Conservation (phyloP, 129 eudicot species). For the Centaurea solstitialis region DNA sequence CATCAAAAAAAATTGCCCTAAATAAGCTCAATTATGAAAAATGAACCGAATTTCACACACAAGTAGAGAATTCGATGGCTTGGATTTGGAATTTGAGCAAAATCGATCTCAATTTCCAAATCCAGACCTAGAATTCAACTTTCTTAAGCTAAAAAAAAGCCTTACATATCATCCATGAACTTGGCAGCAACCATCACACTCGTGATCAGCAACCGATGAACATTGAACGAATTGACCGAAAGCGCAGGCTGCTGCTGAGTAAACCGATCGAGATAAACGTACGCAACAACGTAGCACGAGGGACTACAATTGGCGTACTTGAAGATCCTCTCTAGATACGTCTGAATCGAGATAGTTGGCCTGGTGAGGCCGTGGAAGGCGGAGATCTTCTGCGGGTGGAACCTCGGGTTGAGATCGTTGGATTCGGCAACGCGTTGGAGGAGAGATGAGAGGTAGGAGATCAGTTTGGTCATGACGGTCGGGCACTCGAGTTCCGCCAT, state of each 20-base stretch:
- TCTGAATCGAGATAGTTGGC: slow-evolving; percentile 69
- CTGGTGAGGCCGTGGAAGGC: slow-evolving; percentile 75
- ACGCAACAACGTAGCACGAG: slow-evolving; percentile 81
- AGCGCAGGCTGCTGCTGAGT: slow-evolving; percentile 65
- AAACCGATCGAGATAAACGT: slow-evolving; percentile 87
- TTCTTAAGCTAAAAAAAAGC: background rate
- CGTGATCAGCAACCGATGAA: slow-evolving; percentile 86
- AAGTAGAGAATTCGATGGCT: slow-evolving; percentile 9
- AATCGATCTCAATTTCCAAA: slow-evolving; percentile 15
- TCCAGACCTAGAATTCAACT: slow-evolving; percentile 16
- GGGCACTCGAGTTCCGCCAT: slow-evolving; percentile 84
- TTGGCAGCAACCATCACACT: slow-evolving; percentile 94
- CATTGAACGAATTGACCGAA: slow-evolving; percentile 70
- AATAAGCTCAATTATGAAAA: slow-evolving; percentile 8
- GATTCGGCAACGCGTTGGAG: slow-evolving; percentile 71
- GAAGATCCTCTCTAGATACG: slow-evolving; percentile 76
- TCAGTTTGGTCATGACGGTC: slow-evolving; percentile 52
- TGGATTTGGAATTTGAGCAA: slow-evolving; percentile 30
- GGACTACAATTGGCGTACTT: slow-evolving; percentile 94
- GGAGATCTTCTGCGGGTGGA: slow-evolving; percentile 60
- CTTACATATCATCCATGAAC: slow-evolving; percentile 96
- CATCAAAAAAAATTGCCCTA: background rate
- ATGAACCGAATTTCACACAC: background rate
- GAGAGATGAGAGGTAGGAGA: slow-evolving; percentile 71
- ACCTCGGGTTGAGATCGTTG: slow-evolving; percentile 50